Evolutionary conservation across 306 rosid species (phyloP).

Genomic region (Begonia peltatifolia): DNA sequence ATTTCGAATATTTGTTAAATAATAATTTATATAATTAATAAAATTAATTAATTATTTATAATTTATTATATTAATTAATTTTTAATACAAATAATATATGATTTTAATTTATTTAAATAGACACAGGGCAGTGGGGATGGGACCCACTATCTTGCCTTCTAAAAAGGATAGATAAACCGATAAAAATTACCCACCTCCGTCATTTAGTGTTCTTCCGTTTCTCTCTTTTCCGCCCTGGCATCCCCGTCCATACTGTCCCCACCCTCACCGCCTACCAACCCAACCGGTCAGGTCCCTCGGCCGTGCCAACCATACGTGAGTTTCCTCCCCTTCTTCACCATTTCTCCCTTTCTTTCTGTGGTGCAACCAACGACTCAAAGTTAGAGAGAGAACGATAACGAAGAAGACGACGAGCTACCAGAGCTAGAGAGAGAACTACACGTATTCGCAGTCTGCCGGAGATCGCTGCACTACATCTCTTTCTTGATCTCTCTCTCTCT

Average conservation of each 20-base stretch:
- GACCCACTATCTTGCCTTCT: constrained; percentile 13
- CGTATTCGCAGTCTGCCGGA: background rate
- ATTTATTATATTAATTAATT: too few relatives aligned
- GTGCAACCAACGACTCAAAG: constrained; percentile 68
- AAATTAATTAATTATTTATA: too few relatives aligned
- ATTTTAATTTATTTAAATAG: too few relatives aligned
- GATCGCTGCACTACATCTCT: constrained; percentile 10
- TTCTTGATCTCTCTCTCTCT: constrained; percentile 9
- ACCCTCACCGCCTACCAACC: constrained; percentile 22
- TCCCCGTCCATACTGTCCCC: constrained; percentile 54
- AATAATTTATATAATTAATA: too few relatives aligned
- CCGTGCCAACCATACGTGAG: constrained; percentile 35
- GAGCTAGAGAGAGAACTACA: constrained; percentile 5
- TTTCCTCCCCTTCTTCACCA: background rate
- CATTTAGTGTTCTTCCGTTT: constrained; percentile 24
- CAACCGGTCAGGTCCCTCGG: constrained; percentile 16
- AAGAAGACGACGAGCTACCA: constrained; percentile 8
- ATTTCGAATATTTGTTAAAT: too few relatives aligned
- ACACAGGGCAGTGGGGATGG: background rate
- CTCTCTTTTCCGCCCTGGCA: constrained; percentile 57
- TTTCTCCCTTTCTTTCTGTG: constrained; percentile 26
- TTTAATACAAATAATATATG: too few relatives aligned
- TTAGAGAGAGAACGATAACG: constrained; percentile 24
- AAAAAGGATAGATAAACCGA: constrained; percentile 16
- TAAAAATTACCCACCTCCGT: constrained; percentile 27